Base-by-base conservation (phyloP, 352 stramenopile species). In the Elongisporangium anandrum region DNA sequence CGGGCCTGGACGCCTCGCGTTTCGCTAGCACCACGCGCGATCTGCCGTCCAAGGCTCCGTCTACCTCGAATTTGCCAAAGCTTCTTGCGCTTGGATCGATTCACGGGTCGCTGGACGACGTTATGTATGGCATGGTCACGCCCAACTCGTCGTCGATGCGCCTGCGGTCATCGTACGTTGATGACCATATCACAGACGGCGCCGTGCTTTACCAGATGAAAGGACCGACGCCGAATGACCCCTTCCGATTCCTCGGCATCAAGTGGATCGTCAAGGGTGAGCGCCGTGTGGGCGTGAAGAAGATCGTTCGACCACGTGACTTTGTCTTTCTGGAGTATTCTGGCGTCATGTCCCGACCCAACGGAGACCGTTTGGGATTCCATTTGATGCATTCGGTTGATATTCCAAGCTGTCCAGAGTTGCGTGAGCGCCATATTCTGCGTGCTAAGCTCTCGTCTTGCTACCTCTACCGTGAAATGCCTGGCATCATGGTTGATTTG, bases 241-340 rank as follows among this genome's bases (percentile, higher is more conserved):
- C 75, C 19, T 85, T 85, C 60, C 70, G 71, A 2, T 85, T 85
- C 57, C 56, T 85, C 9, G 75, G 75, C 50, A 73, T 85, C 64
- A 85, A 85, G 57, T 85, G 75, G 75, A 69, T 85, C 39, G 73
- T 83, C 16, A 73, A 76, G 10, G 63, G 72, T 23, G 74, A 70
- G 39, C 65, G 70, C 24, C 69, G 72, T 51, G 34, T 45, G 6
- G 60, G 61, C 2, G 63, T 66, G 0, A 62, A 66, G 39, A 63
- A 61, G n/a, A 69, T 85, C 23, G 64, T 85, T 0, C 55, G 73
- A 19, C 70, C 75, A 0, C 75, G 75, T 19, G 75, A 85, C 45
- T 81, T 85, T n/a, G 59, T 85, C 15, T 57, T 83, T 45, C 73
- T 85, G 21, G 75, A 85, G 62, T 78, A 77, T 60, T 75, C 70